These are phyloP conservation scores for Nakataea oryzae DNA, from an alignment of 2,329 filamentous ascomycete species.

Conservation along the genomic window DNA sequence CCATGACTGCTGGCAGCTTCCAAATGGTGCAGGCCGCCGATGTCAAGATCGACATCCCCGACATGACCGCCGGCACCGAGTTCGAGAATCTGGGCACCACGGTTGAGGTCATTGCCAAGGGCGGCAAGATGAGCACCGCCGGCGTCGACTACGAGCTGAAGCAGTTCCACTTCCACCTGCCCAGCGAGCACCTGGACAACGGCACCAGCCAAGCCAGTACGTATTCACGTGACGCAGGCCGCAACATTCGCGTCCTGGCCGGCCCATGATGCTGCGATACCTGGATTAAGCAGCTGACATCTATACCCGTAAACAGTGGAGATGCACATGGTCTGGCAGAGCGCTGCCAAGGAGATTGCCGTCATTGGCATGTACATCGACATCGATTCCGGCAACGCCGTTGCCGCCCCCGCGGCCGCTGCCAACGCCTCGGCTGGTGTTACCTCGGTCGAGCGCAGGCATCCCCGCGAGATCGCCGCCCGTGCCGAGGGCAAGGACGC, in stretches of 20 bases:
- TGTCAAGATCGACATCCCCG: conserved; percentile 28
- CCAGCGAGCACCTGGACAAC: conserved; percentile 35
- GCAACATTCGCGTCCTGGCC: too few relatives aligned
- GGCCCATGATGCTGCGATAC: not conserved
- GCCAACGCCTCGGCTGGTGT: conserved; percentile 5
- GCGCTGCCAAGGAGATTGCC: conserved; percentile 25
- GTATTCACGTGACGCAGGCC: conserved; percentile 6
- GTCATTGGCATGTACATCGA: conserved; percentile 34
- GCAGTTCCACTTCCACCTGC: conserved; percentile 41
- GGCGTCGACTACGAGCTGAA: conserved; percentile 25
- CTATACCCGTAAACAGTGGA: conserved; percentile 24
- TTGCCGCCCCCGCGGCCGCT: conserved; percentile 7
- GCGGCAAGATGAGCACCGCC: conserved; percentile 22
- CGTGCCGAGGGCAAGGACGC: conserved; percentile 12
- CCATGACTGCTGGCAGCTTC: conserved; percentile 29
- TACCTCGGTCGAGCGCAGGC: conserved; percentile 1
- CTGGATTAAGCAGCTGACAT: not conserved
- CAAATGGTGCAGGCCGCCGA: conserved; percentile 18
- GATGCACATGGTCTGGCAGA: conserved; percentile 50
- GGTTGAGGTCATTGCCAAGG: conserved; percentile 40
- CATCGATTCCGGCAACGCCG: conserved; percentile 17
- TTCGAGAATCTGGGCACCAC: conserved; percentile 50
- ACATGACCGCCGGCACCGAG: conserved; percentile 27
- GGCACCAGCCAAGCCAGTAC: conserved; percentile 31
- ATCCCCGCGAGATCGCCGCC: not conserved